phyloP scores from a whole-genome alignment of 768 basidiomycete species.

The Podaxis mareebaensis region DNA sequence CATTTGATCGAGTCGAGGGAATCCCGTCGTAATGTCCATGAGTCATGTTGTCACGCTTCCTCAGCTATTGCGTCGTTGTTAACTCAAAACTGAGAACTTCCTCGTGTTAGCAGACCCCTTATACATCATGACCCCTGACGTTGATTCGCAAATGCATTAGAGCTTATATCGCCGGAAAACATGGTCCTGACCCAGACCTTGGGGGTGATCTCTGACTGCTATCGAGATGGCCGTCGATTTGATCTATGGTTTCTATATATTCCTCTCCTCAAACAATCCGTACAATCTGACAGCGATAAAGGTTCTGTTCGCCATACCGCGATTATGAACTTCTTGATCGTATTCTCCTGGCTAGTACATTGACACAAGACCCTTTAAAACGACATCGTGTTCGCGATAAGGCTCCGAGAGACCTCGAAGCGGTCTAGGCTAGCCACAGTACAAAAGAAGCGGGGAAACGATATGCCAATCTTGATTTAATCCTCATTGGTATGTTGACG shows the following conservation, averaged over 20 bases:
- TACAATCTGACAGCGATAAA: not conserved
- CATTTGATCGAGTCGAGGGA: not conserved
- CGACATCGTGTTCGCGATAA: not conserved
- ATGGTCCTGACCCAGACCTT: not conserved
- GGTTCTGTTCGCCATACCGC: not conserved
- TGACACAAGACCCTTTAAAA: not conserved
- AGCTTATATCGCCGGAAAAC: conserved; percentile 7
- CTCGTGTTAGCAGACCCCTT: not conserved
- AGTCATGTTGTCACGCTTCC: not conserved
- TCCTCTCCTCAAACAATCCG: not conserved
- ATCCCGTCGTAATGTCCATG: not conserved
- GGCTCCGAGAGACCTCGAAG: not conserved
- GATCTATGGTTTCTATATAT: not conserved
- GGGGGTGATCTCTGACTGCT: not conserved
- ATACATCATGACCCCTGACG: not conserved
- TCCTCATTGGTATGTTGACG: not conserved
- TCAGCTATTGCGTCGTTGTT: conserved; percentile 1
- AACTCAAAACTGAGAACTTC: not conserved
- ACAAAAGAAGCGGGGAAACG: not conserved
- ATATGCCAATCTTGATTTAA: not conserved
- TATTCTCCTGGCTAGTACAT: not conserved
- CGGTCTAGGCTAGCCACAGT: not conserved
- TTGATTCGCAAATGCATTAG: not conserved
- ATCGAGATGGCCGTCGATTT: not conserved
- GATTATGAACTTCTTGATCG: not conserved